Base-by-base conservation (phyloP, 208 protist species). In the Angomonas ambiguus region DNA sequence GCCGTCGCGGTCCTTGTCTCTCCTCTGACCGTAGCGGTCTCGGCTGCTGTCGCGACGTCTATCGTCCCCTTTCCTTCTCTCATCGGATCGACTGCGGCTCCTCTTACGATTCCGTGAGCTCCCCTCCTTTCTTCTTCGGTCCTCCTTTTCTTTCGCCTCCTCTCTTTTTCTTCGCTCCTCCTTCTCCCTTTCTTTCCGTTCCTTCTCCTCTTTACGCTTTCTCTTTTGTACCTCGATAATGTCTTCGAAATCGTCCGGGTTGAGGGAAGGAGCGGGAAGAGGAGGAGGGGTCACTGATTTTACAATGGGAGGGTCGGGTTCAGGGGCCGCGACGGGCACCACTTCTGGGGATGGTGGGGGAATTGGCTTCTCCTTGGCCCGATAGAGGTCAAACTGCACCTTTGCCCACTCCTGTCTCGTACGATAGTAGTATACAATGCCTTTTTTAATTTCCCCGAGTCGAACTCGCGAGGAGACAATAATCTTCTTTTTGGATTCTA, bases 221-320 rank as follows among this genome's bases (percentile, higher is more conserved):
- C 69, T 38, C 41, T 72, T 66, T 11, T 71, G 60, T 31, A 66
- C 53, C 61, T 62, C 22, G n/a, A 20, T 20, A 8, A 56, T 56
- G 49, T 25, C 22, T 24, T 56, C 22, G n/a, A 56, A 30, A 6
- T 56, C 49, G 6, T 56, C 49, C 8, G 27, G 22, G 49, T 56
- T 56, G n/a, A 30, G 8, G n/a, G 6, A 11, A 11, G 11, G n/a
- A 11, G 38, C 11, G 11, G 38, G 38, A 8, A 16, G 38, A n/a
- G 38, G 38, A 8, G 38, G 11, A n/a, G 38, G 38, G 11, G 38
- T n/a, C n/a, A n/a, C n/a, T n/a, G n/a, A n/a, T n/a, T n/a, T n/a
- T n/a, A n/a, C 38, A 16, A 16, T 56, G n/a, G 49, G 6, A 11
- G 11, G n/a, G n/a, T 56, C 5, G n/a, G 49, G 49, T 24, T 11